These are phyloP conservation scores for Fragilariopsis cylindrus DNA, from an alignment of 108 stramenopile species.

Conservation along the genomic window DNA sequence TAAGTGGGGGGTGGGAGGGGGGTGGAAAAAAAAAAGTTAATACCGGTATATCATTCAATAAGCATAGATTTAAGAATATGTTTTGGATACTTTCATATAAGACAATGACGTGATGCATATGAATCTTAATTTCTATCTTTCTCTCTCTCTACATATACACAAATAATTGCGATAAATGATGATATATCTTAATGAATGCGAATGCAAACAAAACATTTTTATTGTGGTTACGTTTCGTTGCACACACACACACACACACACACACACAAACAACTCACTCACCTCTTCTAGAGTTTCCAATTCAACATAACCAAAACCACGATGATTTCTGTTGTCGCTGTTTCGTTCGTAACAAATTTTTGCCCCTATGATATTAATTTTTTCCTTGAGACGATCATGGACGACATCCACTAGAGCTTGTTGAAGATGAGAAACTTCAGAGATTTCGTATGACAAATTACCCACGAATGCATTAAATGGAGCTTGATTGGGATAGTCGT, in stretches of 20 bases:
- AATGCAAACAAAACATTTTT: no score
- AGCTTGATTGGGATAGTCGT: constrained; percentile 41
- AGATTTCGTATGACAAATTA: constrained; percentile 46
- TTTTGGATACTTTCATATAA: not conserved
- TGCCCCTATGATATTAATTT: constrained; percentile 24
- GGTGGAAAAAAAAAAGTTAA: not conserved
- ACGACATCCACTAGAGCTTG: constrained; percentile 34
- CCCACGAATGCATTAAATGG: constrained; percentile 62
- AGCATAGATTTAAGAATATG: not conserved
- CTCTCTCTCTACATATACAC: no score
- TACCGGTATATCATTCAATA: not conserved
- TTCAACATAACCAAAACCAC: constrained; percentile 60
- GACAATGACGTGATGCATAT: no score
- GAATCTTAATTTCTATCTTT: no score
- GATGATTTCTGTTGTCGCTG: constrained; percentile 28
- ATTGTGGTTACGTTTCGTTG: no score
- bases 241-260: no score
- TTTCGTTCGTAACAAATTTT: constrained; percentile 24
- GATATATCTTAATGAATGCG: no score
- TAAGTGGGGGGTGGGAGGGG: not conserved
- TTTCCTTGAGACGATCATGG: constrained; percentile 20
- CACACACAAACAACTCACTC: constrained; percentile 13
- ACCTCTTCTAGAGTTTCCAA: constrained; percentile 53
- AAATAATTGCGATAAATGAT: no score
- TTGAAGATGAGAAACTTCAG: constrained; percentile 27